Evolutionary conservation across 2,329 filamentous ascomycete species (phyloP), one percentile per base, ranked within the genome.

Genomic region (Aaosphaeria pasadenensis): DNA sequence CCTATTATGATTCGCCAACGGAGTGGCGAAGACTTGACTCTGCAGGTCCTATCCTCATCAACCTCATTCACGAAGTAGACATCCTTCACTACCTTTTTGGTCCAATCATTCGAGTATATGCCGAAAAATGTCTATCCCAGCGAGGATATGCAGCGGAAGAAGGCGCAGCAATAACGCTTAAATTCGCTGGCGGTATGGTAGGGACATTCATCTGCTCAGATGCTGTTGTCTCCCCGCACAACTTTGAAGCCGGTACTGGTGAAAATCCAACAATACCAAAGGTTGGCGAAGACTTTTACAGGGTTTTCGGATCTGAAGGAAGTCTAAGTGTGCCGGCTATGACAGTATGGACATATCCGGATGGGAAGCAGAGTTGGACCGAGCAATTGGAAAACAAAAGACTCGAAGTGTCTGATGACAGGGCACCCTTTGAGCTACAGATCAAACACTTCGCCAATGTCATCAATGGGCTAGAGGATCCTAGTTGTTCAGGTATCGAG

Each of bases 51-150:
- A 65, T 84, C 6, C 66, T 78, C 3, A 83, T 83, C 50, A 85
- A 84, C 56, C 65, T 84, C 39, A 74, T 84, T n/a, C 81, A 85
- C 55, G 82, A 85, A 43, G 67, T 84, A 36, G 82, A 84, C 50
- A 64, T 83, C 0, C 66, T 85, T 13, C 80, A 83, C 42, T 76
- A 78, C 59, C 65, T 84, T 1, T 73, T 84, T 29, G 80, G 80
- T 0, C 74, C 78, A 0, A 78, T 85, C 29, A 58, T 60, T 0
- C 68, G 76, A 0, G 75, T 84, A 0, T 74, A 77, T 32, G 80
- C 78, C 0, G 77, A 84, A 53, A 66, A 70, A 43, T 76, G 71
- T 0, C 42, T 59, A 0, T 72, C 76, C 0, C 74, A 75, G 32
- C 70, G 81, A 1, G 66, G 67, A 0, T 74, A 77, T 46, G 68